A percentile compares a stretch with the other conserved stretches of the same genome.
phyloP scores from a whole-genome alignment of 2,329 filamentous ascomycete genomes.

The Exophiala dermatitidis region DNA sequence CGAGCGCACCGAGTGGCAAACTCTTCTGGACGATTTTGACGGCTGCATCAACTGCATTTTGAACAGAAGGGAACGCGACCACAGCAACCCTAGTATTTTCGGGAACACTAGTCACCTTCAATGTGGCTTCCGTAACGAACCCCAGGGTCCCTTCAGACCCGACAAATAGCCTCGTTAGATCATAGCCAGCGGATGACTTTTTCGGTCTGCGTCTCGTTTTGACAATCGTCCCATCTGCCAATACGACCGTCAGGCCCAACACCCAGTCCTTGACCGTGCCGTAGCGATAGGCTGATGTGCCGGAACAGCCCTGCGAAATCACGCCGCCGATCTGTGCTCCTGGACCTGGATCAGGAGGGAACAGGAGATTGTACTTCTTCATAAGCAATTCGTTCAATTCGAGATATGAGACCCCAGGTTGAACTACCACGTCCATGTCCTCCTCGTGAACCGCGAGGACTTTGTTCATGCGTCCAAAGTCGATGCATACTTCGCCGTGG shows the following conservation, averaged over 20 bases:
- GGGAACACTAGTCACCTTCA: conserved; percentile 70
- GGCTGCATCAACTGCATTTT: conserved; percentile 65
- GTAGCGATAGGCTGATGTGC: conserved; percentile 56
- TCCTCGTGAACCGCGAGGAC: conserved; percentile 71
- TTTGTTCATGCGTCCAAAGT: conserved; percentile 79
- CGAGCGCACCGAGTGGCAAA: conserved; percentile 67
- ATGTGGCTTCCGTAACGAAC: conserved; percentile 71
- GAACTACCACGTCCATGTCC: conserved; percentile 88
- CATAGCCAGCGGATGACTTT: conserved; percentile 76
- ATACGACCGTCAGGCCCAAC: conserved; percentile 61
- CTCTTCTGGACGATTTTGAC: conserved; percentile 66
- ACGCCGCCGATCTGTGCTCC: conserved; percentile 52
- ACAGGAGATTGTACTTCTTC: conserved; percentile 70
- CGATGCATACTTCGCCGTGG: conserved; percentile 77
- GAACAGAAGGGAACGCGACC: conserved; percentile 68
- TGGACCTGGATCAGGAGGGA: conserved; percentile 80
- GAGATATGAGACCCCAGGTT: conserved; percentile 86
- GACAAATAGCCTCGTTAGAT: conserved; percentile 70
- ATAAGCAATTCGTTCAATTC: conserved; percentile 65
- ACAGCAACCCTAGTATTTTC: conserved; percentile 70
- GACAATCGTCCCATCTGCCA: conserved; percentile 61
- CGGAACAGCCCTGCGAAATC: conserved; percentile 61
- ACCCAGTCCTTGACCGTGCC: conserved; percentile 73
- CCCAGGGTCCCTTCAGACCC: conserved; percentile 76
- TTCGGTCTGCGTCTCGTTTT: conserved; percentile 66